A percentile compares a stretch with the other conserved stretches of the same genome.
Evolutionary conservation across 768 basidiomycete genomes (phyloP).

Genomic region (Termitomyces sp.): DNA sequence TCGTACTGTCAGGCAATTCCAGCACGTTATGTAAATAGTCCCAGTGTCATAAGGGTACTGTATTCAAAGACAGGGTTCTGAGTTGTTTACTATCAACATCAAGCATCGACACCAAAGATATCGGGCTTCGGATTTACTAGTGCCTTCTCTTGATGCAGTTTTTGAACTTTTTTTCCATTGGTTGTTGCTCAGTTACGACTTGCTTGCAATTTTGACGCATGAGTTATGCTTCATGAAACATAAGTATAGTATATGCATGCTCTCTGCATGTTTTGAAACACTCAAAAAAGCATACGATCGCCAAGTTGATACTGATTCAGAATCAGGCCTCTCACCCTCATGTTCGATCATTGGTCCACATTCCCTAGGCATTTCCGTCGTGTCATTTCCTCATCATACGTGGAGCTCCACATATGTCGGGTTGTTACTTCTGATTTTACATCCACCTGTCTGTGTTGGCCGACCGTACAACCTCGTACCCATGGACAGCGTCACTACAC

Average conservation of each 20-base stretch:
- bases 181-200: background rate
- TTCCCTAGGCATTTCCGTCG: background rate
- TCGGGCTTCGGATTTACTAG: background rate
- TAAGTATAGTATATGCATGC: background rate
- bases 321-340: background rate
- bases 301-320: too few species aligned
- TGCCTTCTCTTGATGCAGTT: background rate
- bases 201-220: background rate
- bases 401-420: background rate
- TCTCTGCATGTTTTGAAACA: background rate
- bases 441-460: background rate
- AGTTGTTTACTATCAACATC: constrained; percentile 1
- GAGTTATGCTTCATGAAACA: background rate
- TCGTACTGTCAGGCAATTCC: background rate
- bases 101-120: background rate
- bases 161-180: too few species aligned
- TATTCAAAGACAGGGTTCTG: too few species aligned
- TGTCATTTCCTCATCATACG: background rate
- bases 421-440: background rate
- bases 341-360: background rate
- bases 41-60: background rate
- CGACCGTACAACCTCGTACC: background rate
- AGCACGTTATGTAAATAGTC: background rate
- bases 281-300: background rate
- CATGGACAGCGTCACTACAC: background rate